Base-by-base conservation (phyloP, 305 asterid species). In the Ilex paraguariensis region DNA sequence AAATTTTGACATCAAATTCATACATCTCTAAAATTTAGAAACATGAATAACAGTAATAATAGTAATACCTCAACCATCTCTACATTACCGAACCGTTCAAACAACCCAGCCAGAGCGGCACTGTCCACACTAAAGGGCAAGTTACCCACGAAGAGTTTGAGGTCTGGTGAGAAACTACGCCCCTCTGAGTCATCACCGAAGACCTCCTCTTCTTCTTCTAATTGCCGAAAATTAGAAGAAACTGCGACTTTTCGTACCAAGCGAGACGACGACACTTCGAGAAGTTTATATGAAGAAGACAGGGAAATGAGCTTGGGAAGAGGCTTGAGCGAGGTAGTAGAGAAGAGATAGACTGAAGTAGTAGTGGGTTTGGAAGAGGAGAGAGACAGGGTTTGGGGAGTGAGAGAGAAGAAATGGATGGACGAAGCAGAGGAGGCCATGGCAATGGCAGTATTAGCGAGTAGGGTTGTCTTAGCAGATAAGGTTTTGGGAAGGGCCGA, bases 11-110 rank as follows among this genome's bases (percentile, higher is more conserved):
- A 45, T 7, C 50, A 13, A 45, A 45, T 1, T 7, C 9, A 3
- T n/a, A 49, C 16, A 7, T 49, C 7, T 7, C 13, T 2, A 49
- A 49, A 12, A 11, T 4, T 49, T 4, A 49, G 11, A 49, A 49
- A 7, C 5, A 49, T 7, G 31, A 14, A 3, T 13, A 60, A 7
- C 13, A 11, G 15, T 28, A 6, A 31, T 21, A 32, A 7, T 31
- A 3, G 1, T 16, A 62, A 10, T 75, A 91, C 98, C 98, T 91
- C 97, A 71, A 82, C 97, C 97, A 89, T 87, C 75, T 87, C 91
- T 53, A 89, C 97, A 36, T 61, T 75, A 44, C 98, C 98, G 57
- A 87, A 91, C 49, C 71, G 81, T 45, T 79, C 84, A 61, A 91
- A 91, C 77, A 91, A 69, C 7, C 67, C 83, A 62, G 98, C 97